Evolutionary conservation across 768 basidiomycete species (phyloP), one percentile per base, ranked within the genome.

Genomic region (Coprinopsis sp.): DNA sequence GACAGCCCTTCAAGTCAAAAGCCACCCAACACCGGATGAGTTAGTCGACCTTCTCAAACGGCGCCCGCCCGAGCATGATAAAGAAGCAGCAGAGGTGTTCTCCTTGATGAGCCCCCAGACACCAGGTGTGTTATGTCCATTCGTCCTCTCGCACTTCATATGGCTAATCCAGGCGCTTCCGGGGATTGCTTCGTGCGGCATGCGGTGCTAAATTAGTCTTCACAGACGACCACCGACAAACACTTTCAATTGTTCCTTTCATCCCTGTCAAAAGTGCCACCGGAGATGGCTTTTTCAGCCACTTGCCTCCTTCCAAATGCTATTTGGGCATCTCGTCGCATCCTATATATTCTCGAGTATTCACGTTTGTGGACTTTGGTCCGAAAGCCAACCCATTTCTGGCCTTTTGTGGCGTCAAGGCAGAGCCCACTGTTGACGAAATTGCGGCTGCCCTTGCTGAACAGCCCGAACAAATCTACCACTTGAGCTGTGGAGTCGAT

Each of bases 41-140:
- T 64, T 96, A 12, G 68, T 92, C 10, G 67, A n/a, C 81, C 84
- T 6, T 84, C 89, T 1, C 61, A 66, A 22, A 72, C 74, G 30
- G 64, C 77, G n/a, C 4, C 54, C 84, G 2, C 87, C 91, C 0
- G 63, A 66, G 14, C 73, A 75, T 33, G 66, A 77, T 25, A 60
- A 58, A 3, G 69, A 76, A 36, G 92, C 87, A 1, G 70, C 67
- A 25, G 63, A 69, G 44, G 83, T 85, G 74, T 95, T 92, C 55
- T 72, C 75, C 37, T 68, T 82, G 10, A 68, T 93, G 41, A 76
- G 87, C 0, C 70, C 73, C 30, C 80, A 79, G 37, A 74, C 66
- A 22, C 58, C 62, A 34, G 64, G 66, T 66, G 30, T 33, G 60
- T 41, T 6, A 18, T 38, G 19, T 14, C 16, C 8, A 7, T 33